These are phyloP conservation scores for Aaosphaeria arxii DNA, from an alignment of 2,329 filamentous ascomycete species.

Conservation along the genomic window DNA sequence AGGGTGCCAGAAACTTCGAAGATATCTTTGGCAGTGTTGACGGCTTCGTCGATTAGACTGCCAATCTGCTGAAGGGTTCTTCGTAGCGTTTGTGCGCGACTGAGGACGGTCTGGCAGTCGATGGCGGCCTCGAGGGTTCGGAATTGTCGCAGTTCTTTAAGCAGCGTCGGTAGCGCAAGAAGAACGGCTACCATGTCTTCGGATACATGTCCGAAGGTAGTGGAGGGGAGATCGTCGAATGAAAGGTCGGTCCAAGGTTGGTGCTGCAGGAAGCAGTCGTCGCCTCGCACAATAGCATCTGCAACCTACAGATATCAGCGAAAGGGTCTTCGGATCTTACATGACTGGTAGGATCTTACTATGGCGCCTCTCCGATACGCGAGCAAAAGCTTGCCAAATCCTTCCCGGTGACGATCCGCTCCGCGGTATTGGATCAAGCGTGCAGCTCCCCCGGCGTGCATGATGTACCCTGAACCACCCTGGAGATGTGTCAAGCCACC, in stretches of 20 bases:
- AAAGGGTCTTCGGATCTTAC: too few relatives aligned
- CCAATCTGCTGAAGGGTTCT: background rate
- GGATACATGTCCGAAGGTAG: background rate
- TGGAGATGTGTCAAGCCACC: conserved; percentile 1
- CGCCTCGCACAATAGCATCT: background rate
- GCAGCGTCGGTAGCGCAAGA: background rate
- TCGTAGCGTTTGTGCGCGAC: background rate
- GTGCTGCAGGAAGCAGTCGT: background rate
- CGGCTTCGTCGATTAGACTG: background rate
- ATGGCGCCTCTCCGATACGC: background rate
- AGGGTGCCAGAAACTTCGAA: background rate
- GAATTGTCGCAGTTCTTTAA: background rate
- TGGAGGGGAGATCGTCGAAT: background rate
- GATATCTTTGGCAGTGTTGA: background rate
- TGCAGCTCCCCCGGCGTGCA: background rate
- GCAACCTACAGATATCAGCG: background rate
- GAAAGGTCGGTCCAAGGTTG: background rate
- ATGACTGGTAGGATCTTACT: background rate
- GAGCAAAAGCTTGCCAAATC: background rate
- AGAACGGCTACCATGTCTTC: background rate
- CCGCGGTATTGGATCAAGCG: background rate
- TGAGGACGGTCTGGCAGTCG: background rate
- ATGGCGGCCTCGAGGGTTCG: background rate
- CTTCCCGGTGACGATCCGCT: background rate
- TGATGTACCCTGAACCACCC: background rate